Evolutionary conservation across 2,329 filamentous ascomycete species (phyloP).

Genomic region (Cordyceps farinosa): DNA sequence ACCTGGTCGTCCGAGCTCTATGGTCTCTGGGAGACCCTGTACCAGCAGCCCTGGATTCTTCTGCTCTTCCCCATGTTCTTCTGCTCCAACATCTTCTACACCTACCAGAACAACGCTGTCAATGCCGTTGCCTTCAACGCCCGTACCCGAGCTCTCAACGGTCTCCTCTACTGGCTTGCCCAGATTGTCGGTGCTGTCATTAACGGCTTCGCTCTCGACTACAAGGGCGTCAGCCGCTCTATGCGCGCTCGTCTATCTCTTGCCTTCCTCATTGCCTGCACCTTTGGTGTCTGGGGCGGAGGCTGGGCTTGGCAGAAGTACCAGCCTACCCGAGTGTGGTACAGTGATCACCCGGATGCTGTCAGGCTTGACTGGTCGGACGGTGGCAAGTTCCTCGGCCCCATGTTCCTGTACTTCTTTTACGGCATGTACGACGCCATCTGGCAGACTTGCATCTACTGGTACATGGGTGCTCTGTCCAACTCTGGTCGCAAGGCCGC

Average conservation of each 20-base stretch:
- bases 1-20: conserved; percentile 72
- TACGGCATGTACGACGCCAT: conserved; percentile 66
- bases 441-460: conserved; percentile 58
- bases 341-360: conserved; percentile 42
- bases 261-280: conserved; percentile 42
- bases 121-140: conserved; percentile 53
- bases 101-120: conserved; percentile 54
- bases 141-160: conserved; percentile 53
- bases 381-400: conserved; percentile 51
- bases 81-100: conserved; percentile 53
- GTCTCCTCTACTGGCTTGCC: conserved; percentile 52
- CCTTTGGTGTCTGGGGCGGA: conserved; percentile 53
- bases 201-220: conserved; percentile 44
- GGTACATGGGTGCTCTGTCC: conserved; percentile 88
- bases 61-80: conserved; percentile 49
- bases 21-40: conserved; percentile 67
- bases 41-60: conserved; percentile 61
- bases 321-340: conserved; percentile 40
- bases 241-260: conserved; percentile 46
- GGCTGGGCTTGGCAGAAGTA: conserved; percentile 63
- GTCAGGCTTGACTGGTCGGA: conserved; percentile 31
- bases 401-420: conserved; percentile 69
- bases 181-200: conserved; percentile 52
- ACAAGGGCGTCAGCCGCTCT: conserved; percentile 39
- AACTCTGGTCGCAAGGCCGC: conserved; percentile 91